Evolutionary conservation across 352 stramenopile species (phyloP).

Genomic region (Phytophthora citrophthora): DNA sequence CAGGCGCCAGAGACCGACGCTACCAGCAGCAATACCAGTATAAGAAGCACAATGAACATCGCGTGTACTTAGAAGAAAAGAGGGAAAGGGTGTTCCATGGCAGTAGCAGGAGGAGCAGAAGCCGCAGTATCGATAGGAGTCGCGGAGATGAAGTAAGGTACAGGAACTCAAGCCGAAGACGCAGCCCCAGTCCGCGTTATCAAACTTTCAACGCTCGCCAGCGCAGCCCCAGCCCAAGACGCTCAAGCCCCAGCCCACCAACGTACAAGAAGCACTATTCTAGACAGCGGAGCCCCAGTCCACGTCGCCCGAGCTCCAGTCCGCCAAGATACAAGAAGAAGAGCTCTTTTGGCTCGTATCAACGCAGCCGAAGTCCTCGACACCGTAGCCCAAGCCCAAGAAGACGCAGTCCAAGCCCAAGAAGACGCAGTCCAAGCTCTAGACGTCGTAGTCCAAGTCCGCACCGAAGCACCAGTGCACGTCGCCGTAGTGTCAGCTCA

Average conservation of each 20-base stretch:
- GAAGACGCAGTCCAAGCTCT: constrained; percentile 7
- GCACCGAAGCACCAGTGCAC: background rate
- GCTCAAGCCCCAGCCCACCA: constrained; percentile 13
- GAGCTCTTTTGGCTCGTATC: background rate
- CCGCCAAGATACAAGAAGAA: constrained; percentile 8
- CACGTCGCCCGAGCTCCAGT: constrained; percentile 11
- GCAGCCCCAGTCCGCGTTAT: constrained; percentile 10
- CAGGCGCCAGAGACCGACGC: background rate
- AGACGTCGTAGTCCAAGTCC: constrained; percentile 12
- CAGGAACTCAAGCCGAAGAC: constrained; percentile 14
- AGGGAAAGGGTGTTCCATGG: background rate
- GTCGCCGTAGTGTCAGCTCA: constrained; percentile 6
- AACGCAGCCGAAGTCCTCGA: constrained; percentile 14
- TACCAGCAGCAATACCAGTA: constrained; percentile 4
- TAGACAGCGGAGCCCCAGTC: constrained; percentile 12
- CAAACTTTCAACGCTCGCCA: background rate
- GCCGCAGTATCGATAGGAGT: constrained; percentile 23
- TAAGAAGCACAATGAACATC: constrained; percentile 23
- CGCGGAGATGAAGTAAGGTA: constrained; percentile 6
- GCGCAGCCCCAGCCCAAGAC: constrained; percentile 11
- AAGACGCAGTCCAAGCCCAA: constrained; percentile 8
- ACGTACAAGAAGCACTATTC: constrained; percentile 2
- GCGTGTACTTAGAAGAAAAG: constrained; percentile 4
- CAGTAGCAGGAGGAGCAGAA: constrained; percentile 24
- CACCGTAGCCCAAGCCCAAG: constrained; percentile 5